Base-by-base conservation (phyloP, 805 yeast species). In the Metschnikowia sp. region DNA sequence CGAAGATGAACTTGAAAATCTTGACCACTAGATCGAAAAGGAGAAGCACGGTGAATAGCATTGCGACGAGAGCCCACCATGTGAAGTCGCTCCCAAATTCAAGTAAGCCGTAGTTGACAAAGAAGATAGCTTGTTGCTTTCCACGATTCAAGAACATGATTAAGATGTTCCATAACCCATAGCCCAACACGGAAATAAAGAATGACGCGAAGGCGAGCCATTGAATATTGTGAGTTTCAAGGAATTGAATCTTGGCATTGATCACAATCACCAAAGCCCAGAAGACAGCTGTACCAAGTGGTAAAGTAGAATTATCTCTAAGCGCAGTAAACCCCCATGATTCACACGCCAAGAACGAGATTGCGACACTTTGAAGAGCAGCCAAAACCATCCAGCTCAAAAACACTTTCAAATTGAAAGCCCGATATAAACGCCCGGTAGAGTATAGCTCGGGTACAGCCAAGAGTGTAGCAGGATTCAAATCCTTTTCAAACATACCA, bases 401-500 rank as follows among this genome's bases (percentile, higher is more conserved):
- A 53, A 91, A 90, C 4, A 88, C 70, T 44, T 66, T 67, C 55
- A 90, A 61, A 59, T 86, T 86, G 68, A 94, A 92, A 3, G 83
- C 84, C 60, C 82, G 78, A 55, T 83, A 86, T 34, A 78, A 69
- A 46, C 94, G 77, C 2, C 98, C 97, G 41, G 76, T 81, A 2
- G 82, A 57, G 62, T 94, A 94, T 28, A 94, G 71, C 64, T 91
- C 97, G 0, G 99, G 99, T 5, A 90, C 86, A 0, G 98, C 94
- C 43, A 92, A 64, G 44, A 94, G 73, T 0, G 98, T 92, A 1
- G 94, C 81, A 1, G 98, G 96, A 41, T 82, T 76, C 62, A 94
- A 74, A 60, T 94, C 99, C 61, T 86, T 86, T 58, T 92, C 96
- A 66, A 94, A 86, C 82, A 91, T 88, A n/a, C 99, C 99, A 44